phyloP scores from a whole-genome alignment of 2,329 filamentous ascomycete genomes.

The Cladophialophora carrionii region DNA sequence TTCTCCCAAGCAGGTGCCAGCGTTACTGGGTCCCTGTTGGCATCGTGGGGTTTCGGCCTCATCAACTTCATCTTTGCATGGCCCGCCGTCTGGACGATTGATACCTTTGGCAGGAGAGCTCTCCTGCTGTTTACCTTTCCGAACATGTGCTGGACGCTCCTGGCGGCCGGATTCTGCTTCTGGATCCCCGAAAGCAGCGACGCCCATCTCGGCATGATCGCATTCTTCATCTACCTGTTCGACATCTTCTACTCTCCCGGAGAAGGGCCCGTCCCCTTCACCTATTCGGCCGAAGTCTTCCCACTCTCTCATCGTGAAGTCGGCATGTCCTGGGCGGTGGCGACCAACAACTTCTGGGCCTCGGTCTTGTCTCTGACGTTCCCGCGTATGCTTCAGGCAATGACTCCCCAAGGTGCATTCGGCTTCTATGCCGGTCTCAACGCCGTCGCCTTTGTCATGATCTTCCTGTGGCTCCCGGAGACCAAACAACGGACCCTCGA shows the following conservation, averaged over 20 bases:
- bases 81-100: conserved; percentile 63
- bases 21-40: conserved; percentile 61
- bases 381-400: conserved; percentile 52
- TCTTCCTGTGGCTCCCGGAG: conserved; percentile 64
- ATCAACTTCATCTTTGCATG: conserved; percentile 69
- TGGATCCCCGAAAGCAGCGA: conserved; percentile 51
- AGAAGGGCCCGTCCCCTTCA: conserved; percentile 67
- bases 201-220: conserved; percentile 49
- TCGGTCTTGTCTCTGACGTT: conserved; percentile 56
- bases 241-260: conserved; percentile 57
- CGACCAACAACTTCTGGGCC: conserved; percentile 55
- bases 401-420: conserved; percentile 60
- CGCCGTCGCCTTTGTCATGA: conserved; percentile 63
- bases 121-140: conserved; percentile 67
- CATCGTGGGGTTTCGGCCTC: conserved; percentile 67
- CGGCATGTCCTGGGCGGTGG: conserved; percentile 52
- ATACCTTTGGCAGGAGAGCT: conserved; percentile 68
- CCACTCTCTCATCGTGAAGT: conserved; percentile 64
- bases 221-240: conserved; percentile 51
- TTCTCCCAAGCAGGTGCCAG: conserved; percentile 59
- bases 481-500: conserved; percentile 57
- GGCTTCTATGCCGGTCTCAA: conserved; percentile 62
- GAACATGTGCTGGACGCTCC: conserved; percentile 60
- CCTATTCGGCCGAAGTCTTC: conserved; percentile 69
- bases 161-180: conserved; percentile 59